Evolutionary conservation across 2,329 filamentous ascomycete species (phyloP).

Genomic region (Cladophialophora exuberans): DNA sequence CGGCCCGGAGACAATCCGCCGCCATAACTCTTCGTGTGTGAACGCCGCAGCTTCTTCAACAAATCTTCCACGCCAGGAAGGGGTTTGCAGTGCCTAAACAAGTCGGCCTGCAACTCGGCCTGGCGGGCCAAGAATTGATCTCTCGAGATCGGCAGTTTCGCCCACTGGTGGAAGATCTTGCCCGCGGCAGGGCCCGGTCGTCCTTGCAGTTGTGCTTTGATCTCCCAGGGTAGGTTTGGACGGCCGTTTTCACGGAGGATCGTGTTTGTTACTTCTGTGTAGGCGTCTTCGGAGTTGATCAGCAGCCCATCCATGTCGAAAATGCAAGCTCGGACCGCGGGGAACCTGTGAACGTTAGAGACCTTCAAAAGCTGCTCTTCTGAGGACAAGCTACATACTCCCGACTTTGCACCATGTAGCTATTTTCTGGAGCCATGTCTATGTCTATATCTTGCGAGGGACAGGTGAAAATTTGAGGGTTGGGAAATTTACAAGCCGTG

Average conservation of each 20-base stretch:
- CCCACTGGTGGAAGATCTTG: constrained; percentile 77
- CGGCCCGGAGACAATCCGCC: constrained; percentile 34
- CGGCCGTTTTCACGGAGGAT: constrained; percentile 76
- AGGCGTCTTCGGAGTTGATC: constrained; percentile 89
- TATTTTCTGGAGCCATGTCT: neutral
- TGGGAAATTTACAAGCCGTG: neutral
- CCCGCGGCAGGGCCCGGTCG: constrained; percentile 62
- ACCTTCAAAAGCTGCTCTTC: too few relatives aligned
- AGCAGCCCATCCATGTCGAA: constrained; percentile 99
- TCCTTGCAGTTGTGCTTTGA: constrained; percentile 86
- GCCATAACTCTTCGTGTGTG: constrained; percentile 36
- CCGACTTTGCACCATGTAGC: neutral
- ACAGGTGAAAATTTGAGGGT: neutral
- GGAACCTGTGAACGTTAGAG: constrained; percentile 55
- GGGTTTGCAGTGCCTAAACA: constrained; percentile 75
- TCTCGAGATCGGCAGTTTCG: constrained; percentile 74
- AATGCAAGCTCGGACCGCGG: constrained; percentile 83
- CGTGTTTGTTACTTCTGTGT: constrained; percentile 80
- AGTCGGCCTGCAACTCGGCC: constrained; percentile 65
- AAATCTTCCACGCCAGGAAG: constrained; percentile 77
- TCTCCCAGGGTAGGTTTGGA: constrained; percentile 81
- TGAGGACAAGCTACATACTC: neutral
- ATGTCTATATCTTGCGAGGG: neutral
- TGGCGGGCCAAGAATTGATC: constrained; percentile 69
- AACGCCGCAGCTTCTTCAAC: constrained; percentile 57